Percentiles rank a stretch among this genome's conserved stretches.
Conservation (phyloP, 1,284 basidiomycete species). For the Naganishia sp. region DNA sequence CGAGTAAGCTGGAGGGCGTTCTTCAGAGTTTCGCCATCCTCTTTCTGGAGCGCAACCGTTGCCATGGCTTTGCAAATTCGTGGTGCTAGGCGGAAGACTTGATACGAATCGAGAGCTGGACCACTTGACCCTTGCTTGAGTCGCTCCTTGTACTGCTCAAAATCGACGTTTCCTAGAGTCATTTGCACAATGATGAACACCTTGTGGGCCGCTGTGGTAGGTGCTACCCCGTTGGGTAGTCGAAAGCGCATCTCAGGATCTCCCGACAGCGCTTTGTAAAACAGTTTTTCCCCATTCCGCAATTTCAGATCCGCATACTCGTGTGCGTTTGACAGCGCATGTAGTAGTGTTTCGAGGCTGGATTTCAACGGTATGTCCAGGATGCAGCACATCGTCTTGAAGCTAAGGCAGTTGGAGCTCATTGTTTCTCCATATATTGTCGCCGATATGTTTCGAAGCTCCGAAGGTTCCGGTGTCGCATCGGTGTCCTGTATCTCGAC, state of each 20-base stretch:
- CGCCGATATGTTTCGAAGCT: slow-evolving; percentile 25
- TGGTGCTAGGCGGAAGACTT: slow-evolving; percentile 44
- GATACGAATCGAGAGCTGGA: slow-evolving; percentile 38
- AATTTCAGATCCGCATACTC: slow-evolving; percentile 43
- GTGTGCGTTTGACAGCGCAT: slow-evolving; percentile 30
- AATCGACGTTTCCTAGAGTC: slow-evolving; percentile 43
- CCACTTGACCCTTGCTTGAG: slow-evolving; percentile 39
- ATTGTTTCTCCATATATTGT: slow-evolving; percentile 22
- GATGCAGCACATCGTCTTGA: slow-evolving; percentile 39
- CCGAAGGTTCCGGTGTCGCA: slow-evolving; percentile 42
- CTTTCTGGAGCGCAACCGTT: slow-evolving; percentile 36
- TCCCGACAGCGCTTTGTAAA: slow-evolving; percentile 39
- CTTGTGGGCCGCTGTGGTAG: slow-evolving; percentile 46
- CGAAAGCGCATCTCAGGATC: slow-evolving; percentile 42
- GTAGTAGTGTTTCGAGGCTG: slow-evolving; percentile 31
- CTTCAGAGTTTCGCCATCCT: slow-evolving; percentile 39
- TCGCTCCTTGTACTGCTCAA: slow-evolving; percentile 38
- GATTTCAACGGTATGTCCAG: slow-evolving; percentile 35
- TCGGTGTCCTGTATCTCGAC: slow-evolving; percentile 57
- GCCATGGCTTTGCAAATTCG: slow-evolving; percentile 48
- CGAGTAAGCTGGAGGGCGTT: slow-evolving; percentile 44
- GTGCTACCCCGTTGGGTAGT: slow-evolving; percentile 33
- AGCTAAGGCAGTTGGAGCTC: slow-evolving; percentile 17
- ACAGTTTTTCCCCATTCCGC: slow-evolving; percentile 45
- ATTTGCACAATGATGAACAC: slow-evolving; percentile 50